Evolutionary conservation across 805 yeast species (phyloP).

Genomic region (Torulaspora franciscae): DNA sequence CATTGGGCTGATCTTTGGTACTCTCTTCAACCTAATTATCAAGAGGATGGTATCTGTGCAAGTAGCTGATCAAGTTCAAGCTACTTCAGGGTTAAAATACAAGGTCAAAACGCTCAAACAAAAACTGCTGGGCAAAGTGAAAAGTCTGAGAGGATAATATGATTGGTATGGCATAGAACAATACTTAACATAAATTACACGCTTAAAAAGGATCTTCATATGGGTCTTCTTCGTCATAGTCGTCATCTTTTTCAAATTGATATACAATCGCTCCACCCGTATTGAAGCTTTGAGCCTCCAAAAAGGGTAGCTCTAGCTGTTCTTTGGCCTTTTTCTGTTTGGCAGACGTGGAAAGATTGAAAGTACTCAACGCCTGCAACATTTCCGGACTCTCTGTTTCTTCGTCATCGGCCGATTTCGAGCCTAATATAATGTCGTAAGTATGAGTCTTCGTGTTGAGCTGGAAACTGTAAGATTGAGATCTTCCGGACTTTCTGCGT

Average conservation of each 20-base stretch:
- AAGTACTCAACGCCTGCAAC: conserved; percentile 76
- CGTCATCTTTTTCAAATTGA: conserved; percentile 94
- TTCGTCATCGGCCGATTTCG: conserved; percentile 23
- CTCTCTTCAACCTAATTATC: conserved; percentile 70
- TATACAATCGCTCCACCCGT: conserved; percentile 93
- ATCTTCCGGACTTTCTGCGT: conserved; percentile 81
- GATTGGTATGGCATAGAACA: neutral
- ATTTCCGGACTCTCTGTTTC: conserved; percentile 47
- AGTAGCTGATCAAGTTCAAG: conserved; percentile 45
- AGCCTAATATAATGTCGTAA: conserved; percentile 32
- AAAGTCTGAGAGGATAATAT: conserved; percentile 1
- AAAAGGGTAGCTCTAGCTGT: conserved; percentile 82
- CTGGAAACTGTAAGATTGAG: conserved; percentile 50
- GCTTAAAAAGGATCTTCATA: conserved; percentile 86
- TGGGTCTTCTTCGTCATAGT: conserved; percentile 97
- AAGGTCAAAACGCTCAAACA: conserved; percentile 19
- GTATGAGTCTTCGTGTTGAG: conserved; percentile 48
- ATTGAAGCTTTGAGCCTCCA: conserved; percentile 78
- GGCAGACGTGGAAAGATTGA: conserved; percentile 70
- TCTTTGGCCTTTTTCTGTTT: conserved; percentile 76
- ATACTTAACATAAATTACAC: neutral
- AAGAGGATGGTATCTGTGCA: conserved; percentile 73
- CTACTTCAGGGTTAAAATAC: conserved; percentile 20
- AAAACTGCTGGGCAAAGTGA: conserved; percentile 6
- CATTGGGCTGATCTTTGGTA: conserved; percentile 88